Evolutionary conservation across 805 yeast genomes (phyloP), one percentile per base, ranked within the genome.

Genomic region (Metschnikowia bowlesiae): DNA sequence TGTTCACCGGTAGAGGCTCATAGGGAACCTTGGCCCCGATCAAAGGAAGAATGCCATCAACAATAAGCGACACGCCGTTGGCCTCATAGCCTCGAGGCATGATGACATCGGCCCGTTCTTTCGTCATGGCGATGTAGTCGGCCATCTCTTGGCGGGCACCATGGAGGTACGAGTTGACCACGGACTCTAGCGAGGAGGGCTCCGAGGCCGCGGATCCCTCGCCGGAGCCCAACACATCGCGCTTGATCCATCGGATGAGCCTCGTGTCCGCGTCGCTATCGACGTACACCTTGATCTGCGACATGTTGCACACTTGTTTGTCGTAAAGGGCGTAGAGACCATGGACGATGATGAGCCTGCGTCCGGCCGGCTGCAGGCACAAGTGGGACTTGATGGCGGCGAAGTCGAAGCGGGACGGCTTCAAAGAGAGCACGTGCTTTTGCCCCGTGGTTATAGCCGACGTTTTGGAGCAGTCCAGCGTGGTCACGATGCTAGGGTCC

Each of bases 191-290:
- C n/a, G 54, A 46, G 8, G 50, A 47, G 6, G 48, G 33, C 0
- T 11, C 26, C 36, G 8, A 8, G 14, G 14, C 16, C 11, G 13
- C 4, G n/a, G 34, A 32, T 5, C 39, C 39, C 28, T 36, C 39
- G 6, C 5, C n/a, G 5, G 28, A 18, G 46, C 33, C 28, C 40
- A 44, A 26, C 5, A 72, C 75, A 51, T 73, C 78, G 41, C 76
- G 60, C 48, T 74, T 70, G 43, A 88, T 84, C 86, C 94, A 82
- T 55, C 96, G 78, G n/a, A 89, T 83, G 38, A 91, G 70, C 48
- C 97, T 70, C 5, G 86, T 82, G 65, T 91, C 98, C 1, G 92
- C 82, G 66, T 91, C 97, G 53, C 89, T 79, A 56, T 88, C 94
- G 13, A 91, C 75, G 58, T 85, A 91, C 2, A 91, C 81, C 61